Conservation (phyloP, 169 alveolate genomes). For the Plasmodium vinckei region DNA sequence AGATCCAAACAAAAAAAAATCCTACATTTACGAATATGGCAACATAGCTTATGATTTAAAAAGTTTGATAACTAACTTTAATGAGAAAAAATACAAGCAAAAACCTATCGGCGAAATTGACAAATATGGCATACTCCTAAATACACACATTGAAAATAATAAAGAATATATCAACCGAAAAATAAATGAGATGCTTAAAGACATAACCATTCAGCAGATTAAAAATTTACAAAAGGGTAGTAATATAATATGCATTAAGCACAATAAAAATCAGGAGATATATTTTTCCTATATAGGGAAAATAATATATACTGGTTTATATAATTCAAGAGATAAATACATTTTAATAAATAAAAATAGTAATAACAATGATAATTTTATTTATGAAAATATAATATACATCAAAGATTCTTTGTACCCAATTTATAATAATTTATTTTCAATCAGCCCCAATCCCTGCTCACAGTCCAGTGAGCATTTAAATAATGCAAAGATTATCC, state of each 20-base stretch:
- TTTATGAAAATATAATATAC: slow-evolving; percentile 33
- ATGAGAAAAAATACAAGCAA: background rate
- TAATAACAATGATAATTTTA: background rate
- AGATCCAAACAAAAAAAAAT: background rate
- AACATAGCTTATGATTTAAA: slow-evolving; percentile 11
- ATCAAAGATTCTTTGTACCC: slow-evolving; percentile 2
- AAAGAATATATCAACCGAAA: background rate
- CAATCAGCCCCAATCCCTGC: slow-evolving; percentile 12
- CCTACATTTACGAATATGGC: slow-evolving; percentile 17
- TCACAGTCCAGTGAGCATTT: too few species aligned
- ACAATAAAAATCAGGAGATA: background rate
- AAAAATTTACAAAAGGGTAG: slow-evolving; percentile 37
- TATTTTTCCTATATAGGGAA: slow-evolving; percentile 17
- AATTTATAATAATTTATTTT: background rate
- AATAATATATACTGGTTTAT: slow-evolving; percentile 24
- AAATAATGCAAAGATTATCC: background rate
- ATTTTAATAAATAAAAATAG: slow-evolving; percentile 14
- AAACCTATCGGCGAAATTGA: too few species aligned
- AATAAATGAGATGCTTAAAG: background rate
- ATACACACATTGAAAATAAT: background rate
- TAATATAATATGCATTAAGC: slow-evolving; percentile 37
- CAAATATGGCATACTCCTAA: too few species aligned
- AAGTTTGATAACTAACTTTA: background rate
- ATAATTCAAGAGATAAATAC: slow-evolving; percentile 7
- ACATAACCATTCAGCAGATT: slow-evolving; percentile 10